Evolutionary conservation across 176 grass and related monocot species (phyloP).

Genomic region (sorghum (Sorghum bicolor)): DNA sequence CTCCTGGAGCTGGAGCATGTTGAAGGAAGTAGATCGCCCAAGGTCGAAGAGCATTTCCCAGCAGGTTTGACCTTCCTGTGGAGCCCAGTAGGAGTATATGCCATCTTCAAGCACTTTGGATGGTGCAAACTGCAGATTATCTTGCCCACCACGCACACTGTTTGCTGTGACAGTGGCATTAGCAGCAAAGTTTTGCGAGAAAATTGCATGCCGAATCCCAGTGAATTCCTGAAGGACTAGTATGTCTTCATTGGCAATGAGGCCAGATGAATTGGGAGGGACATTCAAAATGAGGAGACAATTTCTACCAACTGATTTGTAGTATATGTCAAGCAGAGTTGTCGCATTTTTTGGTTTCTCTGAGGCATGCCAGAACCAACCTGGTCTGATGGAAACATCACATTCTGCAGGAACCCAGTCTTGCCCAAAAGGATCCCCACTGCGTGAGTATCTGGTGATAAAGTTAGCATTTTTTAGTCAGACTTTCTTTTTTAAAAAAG

Average conservation of each 20-base stretch:
- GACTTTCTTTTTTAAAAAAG: not conserved
- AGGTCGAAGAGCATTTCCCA: conserved; percentile 72
- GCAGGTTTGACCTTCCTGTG: conserved; percentile 47
- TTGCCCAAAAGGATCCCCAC: conserved; percentile 67
- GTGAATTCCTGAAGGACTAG: conserved; percentile 80
- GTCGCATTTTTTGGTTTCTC: conserved; percentile 66
- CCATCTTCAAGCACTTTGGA: conserved; percentile 53
- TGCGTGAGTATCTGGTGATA: conserved; percentile 48
- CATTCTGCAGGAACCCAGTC: conserved; percentile 97
- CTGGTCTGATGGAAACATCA: conserved; percentile 85
- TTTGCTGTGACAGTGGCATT: conserved; percentile 59
- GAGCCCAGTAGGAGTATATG: conserved; percentile 80
- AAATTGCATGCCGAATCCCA: conserved; percentile 54
- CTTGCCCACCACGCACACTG: conserved; percentile 57
- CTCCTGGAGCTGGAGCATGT: conserved; percentile 81
- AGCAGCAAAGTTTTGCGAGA: conserved; percentile 67
- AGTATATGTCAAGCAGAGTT: conserved; percentile 84
- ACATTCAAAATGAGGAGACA: conserved; percentile 93
- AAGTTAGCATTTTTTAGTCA: conserved; percentile 6
- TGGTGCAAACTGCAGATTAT: conserved; percentile 56
- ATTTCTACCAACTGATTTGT: conserved; percentile 93
- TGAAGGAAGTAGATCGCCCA: conserved; percentile 48
- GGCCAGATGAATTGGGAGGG: conserved; percentile 80
- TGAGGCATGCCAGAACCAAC: conserved; percentile 92
- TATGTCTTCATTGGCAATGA: conserved; percentile 70